Percentiles rank a stretch among this genome's conserved stretches.
These are phyloP conservation scores for Myxozyma sirexii DNA, from an alignment of 805 yeast species.

Conservation along the genomic window DNA sequence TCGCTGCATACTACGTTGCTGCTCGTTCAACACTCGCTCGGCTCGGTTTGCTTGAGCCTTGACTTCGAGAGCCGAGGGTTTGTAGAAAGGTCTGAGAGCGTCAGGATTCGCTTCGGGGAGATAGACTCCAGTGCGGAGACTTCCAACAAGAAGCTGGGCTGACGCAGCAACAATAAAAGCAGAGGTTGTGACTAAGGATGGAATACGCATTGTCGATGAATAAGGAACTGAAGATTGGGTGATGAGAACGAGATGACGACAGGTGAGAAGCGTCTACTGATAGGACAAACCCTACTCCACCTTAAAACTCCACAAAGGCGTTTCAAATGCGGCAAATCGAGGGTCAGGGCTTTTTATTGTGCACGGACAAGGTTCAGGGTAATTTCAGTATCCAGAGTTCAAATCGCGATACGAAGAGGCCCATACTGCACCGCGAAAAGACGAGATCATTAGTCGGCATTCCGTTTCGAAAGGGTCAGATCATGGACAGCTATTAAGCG, in stretches of 20 bases:
- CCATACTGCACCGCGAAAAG: too few species aligned
- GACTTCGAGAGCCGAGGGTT: slow-evolving; percentile 1
- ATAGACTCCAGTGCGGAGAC: slow-evolving; percentile 18
- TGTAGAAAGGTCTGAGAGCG: slow-evolving; percentile 25
- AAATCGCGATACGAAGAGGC: too few species aligned
- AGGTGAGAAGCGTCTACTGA: neutral
- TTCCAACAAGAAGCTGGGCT: slow-evolving; percentile 26
- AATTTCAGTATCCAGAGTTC: neutral
- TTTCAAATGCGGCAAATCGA: slow-evolving; percentile 3
- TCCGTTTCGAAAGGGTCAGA: neutral
- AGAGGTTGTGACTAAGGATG: neutral
- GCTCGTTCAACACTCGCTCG: slow-evolving; percentile 5
- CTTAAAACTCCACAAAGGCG: neutral
- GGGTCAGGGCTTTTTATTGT: neutral
- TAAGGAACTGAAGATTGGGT: too few species aligned
- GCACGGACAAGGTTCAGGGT: neutral
- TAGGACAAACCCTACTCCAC: slow-evolving; percentile 1
- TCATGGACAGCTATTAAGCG: too few species aligned
- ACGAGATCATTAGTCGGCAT: neutral
- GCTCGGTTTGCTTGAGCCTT: slow-evolving; percentile 9
- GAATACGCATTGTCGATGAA: slow-evolving; percentile 5
- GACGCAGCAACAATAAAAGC: slow-evolving; percentile 10
- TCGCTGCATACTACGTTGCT: neutral
- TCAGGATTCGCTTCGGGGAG: slow-evolving; percentile 18
- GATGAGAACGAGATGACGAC: neutral